These are phyloP conservation scores for Cocos nucifera DNA, from an alignment of 176 grass and related monocot species.

Conservation along the genomic window DNA sequence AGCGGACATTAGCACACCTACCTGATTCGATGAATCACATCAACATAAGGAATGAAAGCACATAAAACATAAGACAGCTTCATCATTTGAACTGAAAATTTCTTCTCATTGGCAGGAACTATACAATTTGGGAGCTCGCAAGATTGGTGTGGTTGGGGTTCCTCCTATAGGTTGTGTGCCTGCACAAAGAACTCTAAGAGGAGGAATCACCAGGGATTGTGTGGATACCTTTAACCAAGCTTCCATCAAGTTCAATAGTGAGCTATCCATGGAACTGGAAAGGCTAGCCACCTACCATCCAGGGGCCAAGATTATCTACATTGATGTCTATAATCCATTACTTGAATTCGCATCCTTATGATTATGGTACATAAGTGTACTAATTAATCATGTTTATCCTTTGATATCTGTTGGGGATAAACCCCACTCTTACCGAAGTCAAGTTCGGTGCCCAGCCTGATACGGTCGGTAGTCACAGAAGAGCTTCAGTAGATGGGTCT, in stretches of 20 bases:
- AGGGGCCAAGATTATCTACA: constrained; percentile 5
- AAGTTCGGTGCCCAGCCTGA: too few relatives aligned
- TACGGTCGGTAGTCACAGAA: too few relatives aligned
- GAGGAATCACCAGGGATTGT: constrained; percentile 18
- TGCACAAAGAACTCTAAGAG: constrained; percentile 12
- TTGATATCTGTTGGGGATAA: too few relatives aligned
- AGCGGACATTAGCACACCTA: too few relatives aligned
- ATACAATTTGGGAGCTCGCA: constrained; percentile 16
- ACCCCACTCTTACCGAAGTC: too few relatives aligned
- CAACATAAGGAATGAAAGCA: too few relatives aligned
- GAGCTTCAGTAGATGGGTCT: too few relatives aligned
- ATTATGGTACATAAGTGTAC: constrained; percentile 6
- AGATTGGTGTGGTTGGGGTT: neutral
- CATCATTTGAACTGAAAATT: too few relatives aligned
- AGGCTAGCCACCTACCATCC: neutral
- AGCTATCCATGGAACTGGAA: constrained; percentile 3
- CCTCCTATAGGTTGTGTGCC: constrained; percentile 19
- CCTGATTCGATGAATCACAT: too few relatives aligned
- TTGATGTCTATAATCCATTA: constrained; percentile 14
- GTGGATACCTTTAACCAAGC: constrained; percentile 18
- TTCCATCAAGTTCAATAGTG: constrained; percentile 5
- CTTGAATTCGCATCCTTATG: constrained; percentile 16
- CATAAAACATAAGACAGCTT: too few relatives aligned
- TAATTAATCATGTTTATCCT: too few relatives aligned
- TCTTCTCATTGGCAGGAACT: constrained; percentile 6